Evolutionary conservation across 2,329 filamentous ascomycete species (phyloP), one percentile per base, ranked within the genome.

Genomic region (Canariomyces notabilis): DNA sequence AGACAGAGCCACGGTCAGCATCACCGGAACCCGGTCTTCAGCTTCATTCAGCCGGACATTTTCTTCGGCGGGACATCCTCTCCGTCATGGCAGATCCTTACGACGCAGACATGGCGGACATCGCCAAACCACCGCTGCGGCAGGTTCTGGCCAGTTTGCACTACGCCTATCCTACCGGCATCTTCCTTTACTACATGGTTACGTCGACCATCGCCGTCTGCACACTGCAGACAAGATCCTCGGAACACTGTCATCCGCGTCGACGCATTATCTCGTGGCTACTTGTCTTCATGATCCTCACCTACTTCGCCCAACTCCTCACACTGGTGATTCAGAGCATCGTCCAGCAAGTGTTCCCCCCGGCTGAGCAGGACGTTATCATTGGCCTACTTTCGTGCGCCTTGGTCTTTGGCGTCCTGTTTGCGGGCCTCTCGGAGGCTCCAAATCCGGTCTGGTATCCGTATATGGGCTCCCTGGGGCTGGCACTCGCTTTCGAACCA

Each of bases 311-410:
- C n/a, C 75, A 81, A 55, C 63, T 76, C 7, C 53, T 63, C 11
- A 54, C 63, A 15, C 62, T 77, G 44, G 54, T 69, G 14, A 51
- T 66, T 21, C 62, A 64, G 18, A 66, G 68, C 35, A 21, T 66
- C 12, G 32, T 64, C 22, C 58, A 37, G 56, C 18, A 61, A 57
- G 31, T 57, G 56, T 45, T 76, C 68, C 70, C 65, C 65, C 33
- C 46, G 7, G 64, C 66, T 1, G 67, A 72, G 18, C 71, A 75
- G 42, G 68, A 77, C 54, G 63, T 69, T 32, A 67, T 74, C 50
- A 73, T 87, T 44, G 77, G 80, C 44, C 67, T 77, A 31, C 64
- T 86, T 20, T 77, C 81, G 1, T 83, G 79, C 44, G 69, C 81
- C 37, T 64, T 87, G 21, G 70, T 80, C n/a, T 87, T 83, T 62